Conservation (phyloP, 2,329 filamentous ascomycete genomes). For the Pseudopyrenochaeta lycopersici region DNA sequence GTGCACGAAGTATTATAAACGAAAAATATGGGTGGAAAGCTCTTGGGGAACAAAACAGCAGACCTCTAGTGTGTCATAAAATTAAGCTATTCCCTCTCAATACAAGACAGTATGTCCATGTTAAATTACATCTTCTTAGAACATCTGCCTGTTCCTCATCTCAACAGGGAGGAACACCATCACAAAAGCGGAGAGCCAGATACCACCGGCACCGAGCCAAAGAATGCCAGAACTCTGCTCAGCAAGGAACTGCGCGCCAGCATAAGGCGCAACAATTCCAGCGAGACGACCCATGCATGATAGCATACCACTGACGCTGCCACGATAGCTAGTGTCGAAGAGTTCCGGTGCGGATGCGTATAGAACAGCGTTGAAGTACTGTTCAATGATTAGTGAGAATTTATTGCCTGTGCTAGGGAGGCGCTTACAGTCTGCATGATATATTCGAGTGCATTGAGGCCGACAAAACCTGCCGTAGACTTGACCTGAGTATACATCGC, state of each 20-base stretch:
- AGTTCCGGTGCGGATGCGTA: constrained; percentile 41
- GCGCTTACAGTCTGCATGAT: constrained; percentile 42
- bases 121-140: constrained; percentile 11
- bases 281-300: constrained; percentile 38
- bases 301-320: constrained; percentile 41
- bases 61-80: too few species aligned
- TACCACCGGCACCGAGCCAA: constrained; percentile 40
- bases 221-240: constrained; percentile 35
- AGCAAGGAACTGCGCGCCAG: constrained; percentile 33
- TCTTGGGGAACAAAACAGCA: too few species aligned
- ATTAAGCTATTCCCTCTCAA: too few species aligned
- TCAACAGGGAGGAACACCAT: constrained; percentile 43
- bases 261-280: constrained; percentile 40
- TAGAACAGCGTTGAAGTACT: constrained; percentile 43
- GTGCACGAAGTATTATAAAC: too few species aligned
- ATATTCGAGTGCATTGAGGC: constrained; percentile 40
- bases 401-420: accelerated
- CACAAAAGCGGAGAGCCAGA: constrained; percentile 37
- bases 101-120: too few species aligned
- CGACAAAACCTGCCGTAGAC: constrained; percentile 35
- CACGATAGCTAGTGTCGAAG: constrained; percentile 40
- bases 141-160: constrained; percentile 43
- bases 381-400: background rate
- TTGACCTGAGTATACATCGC: constrained; percentile 42
- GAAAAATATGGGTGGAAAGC: too few species aligned